Percentiles rank a stretch among this genome's conserved stretches.
Evolutionary conservation across 148 eudicot genomes (phyloP).

Genomic region (Fagopyrum esculentum): DNA sequence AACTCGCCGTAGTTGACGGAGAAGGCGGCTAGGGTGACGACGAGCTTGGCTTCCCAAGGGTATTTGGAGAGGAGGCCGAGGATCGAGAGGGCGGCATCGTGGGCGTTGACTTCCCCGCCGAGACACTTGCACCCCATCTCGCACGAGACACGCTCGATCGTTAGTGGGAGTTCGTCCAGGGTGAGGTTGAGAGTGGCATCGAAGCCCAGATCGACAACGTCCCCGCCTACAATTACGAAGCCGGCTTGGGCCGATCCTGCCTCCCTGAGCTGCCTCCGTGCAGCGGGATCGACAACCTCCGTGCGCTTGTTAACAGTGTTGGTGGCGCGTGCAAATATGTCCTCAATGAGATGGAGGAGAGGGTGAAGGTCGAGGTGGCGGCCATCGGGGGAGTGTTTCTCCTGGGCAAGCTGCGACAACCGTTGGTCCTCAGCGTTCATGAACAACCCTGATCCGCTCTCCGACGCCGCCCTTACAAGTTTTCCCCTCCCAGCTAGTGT

Average conservation of each 20-base stretch:
- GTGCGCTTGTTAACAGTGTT: constrained; percentile 2
- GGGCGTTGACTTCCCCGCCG: constrained; percentile 27
- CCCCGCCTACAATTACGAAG: too few species aligned
- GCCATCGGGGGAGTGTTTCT: constrained; percentile 30
- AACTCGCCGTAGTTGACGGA: constrained; percentile 43
- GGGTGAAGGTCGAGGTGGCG: constrained; percentile 25
- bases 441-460: background rate
- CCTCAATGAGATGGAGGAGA: constrained; percentile 31
- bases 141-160: background rate
- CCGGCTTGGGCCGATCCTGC: too few species aligned
- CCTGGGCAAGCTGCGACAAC: constrained; percentile 23
- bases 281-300: too few species aligned
- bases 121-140: constrained; percentile 34
- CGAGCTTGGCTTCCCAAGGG: constrained; percentile 53
- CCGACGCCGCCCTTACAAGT: background rate
- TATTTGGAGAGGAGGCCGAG: constrained; percentile 21
- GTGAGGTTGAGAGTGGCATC: background rate
- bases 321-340: constrained; percentile 22
- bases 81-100: constrained; percentile 29
- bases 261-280: too few species aligned
- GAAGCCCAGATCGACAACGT: too few species aligned
- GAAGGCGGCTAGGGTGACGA: constrained; percentile 39
- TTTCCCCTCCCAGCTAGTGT: background rate
- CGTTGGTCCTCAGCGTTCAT: constrained; percentile 26
- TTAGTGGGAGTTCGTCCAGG: background rate